Evolutionary conservation across 2,329 filamentous ascomycete species (phyloP).

Genomic region (Colletotrichum sp.): DNA sequence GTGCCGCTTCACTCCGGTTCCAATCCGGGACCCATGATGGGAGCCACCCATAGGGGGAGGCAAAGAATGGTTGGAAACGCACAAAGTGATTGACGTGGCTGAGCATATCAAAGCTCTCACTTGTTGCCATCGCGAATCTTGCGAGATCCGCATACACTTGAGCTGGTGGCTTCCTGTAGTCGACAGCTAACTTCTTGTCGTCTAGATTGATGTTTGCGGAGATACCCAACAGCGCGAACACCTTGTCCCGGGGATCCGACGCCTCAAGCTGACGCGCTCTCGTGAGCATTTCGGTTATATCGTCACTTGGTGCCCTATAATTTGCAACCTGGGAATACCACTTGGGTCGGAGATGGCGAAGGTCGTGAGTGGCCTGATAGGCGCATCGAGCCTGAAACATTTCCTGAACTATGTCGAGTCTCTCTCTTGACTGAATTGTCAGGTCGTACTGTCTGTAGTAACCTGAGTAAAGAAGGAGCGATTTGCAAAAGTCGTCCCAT

Average conservation of each 20-base stretch:
- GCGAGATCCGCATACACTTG: neutral
- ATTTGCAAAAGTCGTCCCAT: neutral
- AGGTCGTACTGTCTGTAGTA: neutral
- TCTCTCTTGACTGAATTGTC: neutral
- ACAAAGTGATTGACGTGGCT: neutral
- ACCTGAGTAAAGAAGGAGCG: rapidly evolving
- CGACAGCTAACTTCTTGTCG: neutral
- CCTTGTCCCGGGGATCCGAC: neutral
- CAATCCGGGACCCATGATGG: neutral
- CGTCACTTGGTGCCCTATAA: neutral
- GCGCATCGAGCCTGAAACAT: neutral
- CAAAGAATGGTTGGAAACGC: neutral
- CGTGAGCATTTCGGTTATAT: neutral
- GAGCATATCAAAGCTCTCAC: neutral
- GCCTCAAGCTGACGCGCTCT: neutral
- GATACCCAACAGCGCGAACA: neutral
- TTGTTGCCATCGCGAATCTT: neutral
- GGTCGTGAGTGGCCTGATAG: neutral
- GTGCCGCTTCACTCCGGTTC: neutral
- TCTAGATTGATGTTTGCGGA: neutral
- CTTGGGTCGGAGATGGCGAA: rapidly evolving
- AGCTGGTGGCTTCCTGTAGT: neutral
- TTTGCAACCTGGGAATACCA: neutral
- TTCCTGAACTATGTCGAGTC: rapidly evolving
- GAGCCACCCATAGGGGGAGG: neutral